phyloP scores from a whole-genome alignment of 2,329 filamentous ascomycete genomes.

The Cercospora zeina region DNA sequence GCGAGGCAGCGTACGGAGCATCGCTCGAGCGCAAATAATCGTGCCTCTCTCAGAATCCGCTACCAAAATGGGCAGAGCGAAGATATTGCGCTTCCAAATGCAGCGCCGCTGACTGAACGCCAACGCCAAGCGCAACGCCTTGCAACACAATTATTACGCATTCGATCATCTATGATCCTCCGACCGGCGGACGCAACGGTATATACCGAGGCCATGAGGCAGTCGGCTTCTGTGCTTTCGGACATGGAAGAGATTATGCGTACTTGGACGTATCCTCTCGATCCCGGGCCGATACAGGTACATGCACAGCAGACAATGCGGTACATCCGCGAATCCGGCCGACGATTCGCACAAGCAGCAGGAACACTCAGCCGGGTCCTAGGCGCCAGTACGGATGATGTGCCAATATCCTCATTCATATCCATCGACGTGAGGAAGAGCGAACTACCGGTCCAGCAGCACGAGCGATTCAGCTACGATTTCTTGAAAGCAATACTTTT shows the following conservation, averaged over 20 bases:
- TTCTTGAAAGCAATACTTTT: conserved; percentile 64
- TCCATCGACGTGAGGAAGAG: conserved; percentile 43
- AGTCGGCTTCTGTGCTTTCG: conserved; percentile 49
- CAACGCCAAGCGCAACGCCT: conserved; percentile 58
- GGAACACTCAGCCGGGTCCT: conserved; percentile 59
- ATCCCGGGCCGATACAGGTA: conserved; percentile 56
- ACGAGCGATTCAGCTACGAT: conserved; percentile 62
- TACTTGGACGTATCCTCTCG: conserved; percentile 60
- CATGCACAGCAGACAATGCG: conserved; percentile 58
- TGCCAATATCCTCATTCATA: conserved; percentile 33
- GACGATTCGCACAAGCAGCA: conserved; percentile 63
- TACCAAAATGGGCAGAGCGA: conserved; percentile 63
- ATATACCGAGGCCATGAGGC: conserved; percentile 38
- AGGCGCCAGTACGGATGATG: conserved; percentile 54
- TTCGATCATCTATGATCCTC: conserved; percentile 57
- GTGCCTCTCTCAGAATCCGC: conserved; percentile 57
- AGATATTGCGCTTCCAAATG: conserved; percentile 54
- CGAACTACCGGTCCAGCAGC: conserved; percentile 34
- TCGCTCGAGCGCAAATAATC: conserved; percentile 38
- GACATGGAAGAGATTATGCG: conserved; percentile 58
- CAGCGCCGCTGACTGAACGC: conserved; percentile 48
- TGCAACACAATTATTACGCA: conserved; percentile 55
- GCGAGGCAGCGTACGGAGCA: conserved; percentile 52
- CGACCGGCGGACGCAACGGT: conserved; percentile 44
- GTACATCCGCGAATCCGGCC: conserved; percentile 56